Evolutionary conservation across 2,329 filamentous ascomycete genomes (phyloP).

Genomic region (Stemphylium beticola): DNA sequence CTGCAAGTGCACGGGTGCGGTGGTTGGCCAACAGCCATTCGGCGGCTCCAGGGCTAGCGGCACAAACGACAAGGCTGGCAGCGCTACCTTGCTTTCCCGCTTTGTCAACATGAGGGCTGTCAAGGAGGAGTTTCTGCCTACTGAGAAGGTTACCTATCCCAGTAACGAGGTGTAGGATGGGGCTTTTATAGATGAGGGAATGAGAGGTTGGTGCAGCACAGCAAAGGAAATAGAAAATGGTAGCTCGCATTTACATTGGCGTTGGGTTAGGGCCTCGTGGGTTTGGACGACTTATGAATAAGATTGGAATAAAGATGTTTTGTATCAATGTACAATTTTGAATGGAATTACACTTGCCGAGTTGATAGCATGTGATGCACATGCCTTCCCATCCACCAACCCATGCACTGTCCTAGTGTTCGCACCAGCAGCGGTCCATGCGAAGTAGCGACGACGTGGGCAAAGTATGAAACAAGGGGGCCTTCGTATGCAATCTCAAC

Average conservation of each 20-base stretch:
- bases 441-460: no score
- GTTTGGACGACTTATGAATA: no score
- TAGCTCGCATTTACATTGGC: neutral
- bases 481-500: no score
- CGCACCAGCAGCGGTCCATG: no score
- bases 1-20: constrained; percentile 70
- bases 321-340: neutral
- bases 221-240: no score
- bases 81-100: constrained; percentile 57
- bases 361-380: no score
- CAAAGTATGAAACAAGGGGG: no score
- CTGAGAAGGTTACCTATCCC: constrained; percentile 58
- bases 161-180: constrained; percentile 55
- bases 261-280: neutral
- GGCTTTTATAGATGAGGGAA: no score
- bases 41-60: constrained; percentile 63
- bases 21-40: constrained; percentile 59
- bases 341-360: neutral
- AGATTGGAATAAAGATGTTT: neutral
- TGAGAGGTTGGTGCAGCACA: no score
- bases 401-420: no score
- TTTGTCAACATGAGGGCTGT: constrained; percentile 64
- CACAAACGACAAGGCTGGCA: constrained; percentile 65
- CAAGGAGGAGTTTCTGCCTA: constrained; percentile 62
- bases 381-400: neutral